These are phyloP conservation scores for Pistacia vera DNA, from an alignment of 345 rosid genomes.

Conservation along the genomic window DNA sequence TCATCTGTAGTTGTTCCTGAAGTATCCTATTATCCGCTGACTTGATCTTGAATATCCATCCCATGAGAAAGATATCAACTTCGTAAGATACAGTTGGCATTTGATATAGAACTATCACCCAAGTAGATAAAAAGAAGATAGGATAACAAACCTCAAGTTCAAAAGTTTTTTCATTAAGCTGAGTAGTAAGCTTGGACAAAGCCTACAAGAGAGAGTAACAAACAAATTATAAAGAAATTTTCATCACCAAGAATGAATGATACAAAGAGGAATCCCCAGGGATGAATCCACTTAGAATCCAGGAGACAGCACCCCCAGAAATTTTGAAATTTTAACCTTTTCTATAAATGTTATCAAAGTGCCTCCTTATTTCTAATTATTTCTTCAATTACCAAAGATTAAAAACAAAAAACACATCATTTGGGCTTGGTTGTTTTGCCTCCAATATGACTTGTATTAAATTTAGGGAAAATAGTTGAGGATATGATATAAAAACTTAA, in stretches of 20 bases:
- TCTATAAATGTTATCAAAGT: too few relatives aligned
- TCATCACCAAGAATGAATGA: conserved; percentile 10
- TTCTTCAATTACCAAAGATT: not conserved
- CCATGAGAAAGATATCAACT: conserved; percentile 22
- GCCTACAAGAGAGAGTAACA: conserved; percentile 40
- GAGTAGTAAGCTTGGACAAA: conserved; percentile 54
- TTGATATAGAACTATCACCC: conserved; percentile 11
- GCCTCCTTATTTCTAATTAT: not conserved
- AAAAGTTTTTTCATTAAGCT: conserved; percentile 61
- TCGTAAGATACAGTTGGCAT: conserved; percentile 13
- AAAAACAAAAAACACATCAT: not conserved
- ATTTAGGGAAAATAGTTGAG: not conserved
- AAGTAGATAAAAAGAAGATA: conserved; percentile 14
- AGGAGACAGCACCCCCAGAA: too few relatives aligned
- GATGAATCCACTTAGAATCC: not conserved
- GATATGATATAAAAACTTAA: not conserved
- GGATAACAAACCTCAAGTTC: conserved; percentile 68
- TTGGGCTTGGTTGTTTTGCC: not conserved
- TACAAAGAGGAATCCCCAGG: not conserved
- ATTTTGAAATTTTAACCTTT: too few relatives aligned
- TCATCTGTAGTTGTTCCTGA: conserved; percentile 68
- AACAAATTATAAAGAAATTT: conserved; percentile 24
- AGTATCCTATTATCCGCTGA: conserved; percentile 75
- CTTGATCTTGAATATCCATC: conserved; percentile 46
- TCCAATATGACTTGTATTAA: not conserved